Conservation (phyloP, 257 asterid genomes). For the Solanum sparsipilum region DNA sequence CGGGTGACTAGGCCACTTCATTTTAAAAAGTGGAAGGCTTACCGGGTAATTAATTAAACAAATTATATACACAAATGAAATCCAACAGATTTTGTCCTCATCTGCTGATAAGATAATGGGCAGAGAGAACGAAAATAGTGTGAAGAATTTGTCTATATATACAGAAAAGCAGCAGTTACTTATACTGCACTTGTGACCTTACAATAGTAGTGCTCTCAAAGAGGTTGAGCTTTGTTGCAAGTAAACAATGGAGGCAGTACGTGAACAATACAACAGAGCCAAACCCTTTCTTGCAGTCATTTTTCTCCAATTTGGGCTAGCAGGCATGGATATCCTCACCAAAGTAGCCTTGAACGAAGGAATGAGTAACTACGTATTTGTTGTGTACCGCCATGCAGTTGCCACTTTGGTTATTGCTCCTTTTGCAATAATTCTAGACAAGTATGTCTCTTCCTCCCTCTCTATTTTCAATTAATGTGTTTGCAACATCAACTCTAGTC, state of each 20-base stretch:
- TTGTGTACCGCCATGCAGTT: constrained; percentile 76
- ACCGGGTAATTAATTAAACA: background rate
- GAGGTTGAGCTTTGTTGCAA: background rate
- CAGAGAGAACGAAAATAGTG: background rate
- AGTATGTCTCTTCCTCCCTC: constrained; percentile 19
- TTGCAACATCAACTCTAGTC: background rate
- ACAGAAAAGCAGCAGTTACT: background rate
- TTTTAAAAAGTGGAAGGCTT: background rate
- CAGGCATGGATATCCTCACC: constrained; percentile 87
- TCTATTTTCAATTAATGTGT: background rate
- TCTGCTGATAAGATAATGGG: background rate
- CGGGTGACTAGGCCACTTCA: background rate
- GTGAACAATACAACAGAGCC: constrained; percentile 16
- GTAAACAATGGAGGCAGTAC: constrained; percentile 5
- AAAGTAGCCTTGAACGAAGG: constrained; percentile 86
- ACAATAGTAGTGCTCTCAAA: background rate
- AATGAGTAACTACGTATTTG: constrained; percentile 91
- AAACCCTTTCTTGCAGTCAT: constrained; percentile 71
- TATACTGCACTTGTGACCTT: background rate
- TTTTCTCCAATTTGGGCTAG: constrained; percentile 74
- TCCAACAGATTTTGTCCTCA: background rate
- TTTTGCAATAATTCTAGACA: constrained; percentile 73
- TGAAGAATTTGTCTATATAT: constrained; percentile 4
- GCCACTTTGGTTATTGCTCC: constrained; percentile 77
- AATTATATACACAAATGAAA: background rate